These are phyloP conservation scores for Vachellia collinsii DNA, from an alignment of 306 rosid genomes.

Conservation along the genomic window DNA sequence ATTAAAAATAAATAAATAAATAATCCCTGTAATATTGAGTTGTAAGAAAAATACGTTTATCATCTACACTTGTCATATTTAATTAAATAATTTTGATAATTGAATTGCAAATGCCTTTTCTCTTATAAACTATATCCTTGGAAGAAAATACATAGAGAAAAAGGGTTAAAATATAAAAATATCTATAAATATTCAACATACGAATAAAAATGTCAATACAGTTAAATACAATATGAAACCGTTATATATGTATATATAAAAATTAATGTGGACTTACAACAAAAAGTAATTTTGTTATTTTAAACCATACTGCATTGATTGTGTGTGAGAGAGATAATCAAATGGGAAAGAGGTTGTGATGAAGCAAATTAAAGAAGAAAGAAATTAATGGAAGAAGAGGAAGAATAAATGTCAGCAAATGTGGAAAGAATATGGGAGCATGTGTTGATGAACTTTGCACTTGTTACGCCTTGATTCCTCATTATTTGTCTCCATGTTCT, in stretches of 20 bases:
- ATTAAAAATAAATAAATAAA: no score
- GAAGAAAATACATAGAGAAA: no score
- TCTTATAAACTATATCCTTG: no score
- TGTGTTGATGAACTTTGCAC: slow-evolving; percentile 49
- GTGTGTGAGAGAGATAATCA: no score
- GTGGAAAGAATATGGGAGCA: slow-evolving; percentile 38
- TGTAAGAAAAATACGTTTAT: neutral
- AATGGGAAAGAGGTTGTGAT: neutral
- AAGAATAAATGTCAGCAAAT: slow-evolving; percentile 46
- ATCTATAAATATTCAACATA: no score
- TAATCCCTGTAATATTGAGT: neutral
- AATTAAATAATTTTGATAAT: neutral
- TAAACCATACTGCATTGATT: no score
- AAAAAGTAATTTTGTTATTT: no score
- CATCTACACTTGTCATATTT: neutral
- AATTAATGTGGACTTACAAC: no score
- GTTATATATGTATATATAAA: no score
- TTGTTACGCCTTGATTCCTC: slow-evolving; percentile 55
- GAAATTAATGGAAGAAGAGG: neutral
- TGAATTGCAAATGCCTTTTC: neutral
- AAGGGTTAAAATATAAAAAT: no score
- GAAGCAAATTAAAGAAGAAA: slow-evolving; percentile 18
- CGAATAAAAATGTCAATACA: no score
- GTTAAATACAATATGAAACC: no score
- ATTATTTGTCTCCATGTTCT: slow-evolving; percentile 33